Evolutionary conservation across 2,329 filamentous ascomycete genomes (phyloP), one percentile per base, ranked within the genome.

Genomic region (Arthrobotrys musiformis): DNA sequence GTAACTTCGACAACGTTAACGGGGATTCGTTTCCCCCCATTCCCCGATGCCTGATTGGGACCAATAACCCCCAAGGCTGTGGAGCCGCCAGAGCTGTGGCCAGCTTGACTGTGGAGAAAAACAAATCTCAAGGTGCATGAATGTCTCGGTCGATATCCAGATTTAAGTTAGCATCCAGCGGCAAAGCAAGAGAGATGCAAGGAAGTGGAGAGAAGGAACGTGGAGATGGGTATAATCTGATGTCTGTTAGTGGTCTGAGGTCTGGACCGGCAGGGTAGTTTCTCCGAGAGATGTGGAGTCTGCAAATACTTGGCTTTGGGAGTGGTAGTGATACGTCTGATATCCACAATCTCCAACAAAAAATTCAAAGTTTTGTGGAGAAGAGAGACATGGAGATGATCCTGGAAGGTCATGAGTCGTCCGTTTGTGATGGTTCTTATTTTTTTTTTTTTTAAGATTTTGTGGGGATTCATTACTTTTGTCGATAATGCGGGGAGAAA

Each of bases 211-310:
- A 48, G 48, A 2, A 42, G 44, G 9, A 75, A 68, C 63, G 70
- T 75, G 62, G 72, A 70, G 46, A 58, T 58, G 44, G 37, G 7
- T 40, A 35, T 4, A 40, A 66, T 67, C 62, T 44, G 54, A 48
- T 44, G 54, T 44, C 30, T 46, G 30, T 52, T 69, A 56, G 63
- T 69, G 52, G 64, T 54, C 48, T 70, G 72, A 42, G 72, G 30
- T 61, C 64, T 70, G 50, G 63, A 70, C 46, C 30, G 48, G 44
- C 64, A 63, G 30, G 64, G 58, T 58, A 66, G 64, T 70, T 76
- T 76, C 64, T 70, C 64, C 70, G 63, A 67, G 52, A 61, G 35
- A n/a, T 54, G 56, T 70, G 54, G 54, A 58, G 30, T 58, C 42
- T 58, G 17, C 42, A 40, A 30, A 54, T 15, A 35, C 50, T 60